Evolutionary conservation across 805 yeast species (phyloP), one percentile per base, ranked within the genome.

Genomic region (Saccharomycopsis sp.): DNA sequence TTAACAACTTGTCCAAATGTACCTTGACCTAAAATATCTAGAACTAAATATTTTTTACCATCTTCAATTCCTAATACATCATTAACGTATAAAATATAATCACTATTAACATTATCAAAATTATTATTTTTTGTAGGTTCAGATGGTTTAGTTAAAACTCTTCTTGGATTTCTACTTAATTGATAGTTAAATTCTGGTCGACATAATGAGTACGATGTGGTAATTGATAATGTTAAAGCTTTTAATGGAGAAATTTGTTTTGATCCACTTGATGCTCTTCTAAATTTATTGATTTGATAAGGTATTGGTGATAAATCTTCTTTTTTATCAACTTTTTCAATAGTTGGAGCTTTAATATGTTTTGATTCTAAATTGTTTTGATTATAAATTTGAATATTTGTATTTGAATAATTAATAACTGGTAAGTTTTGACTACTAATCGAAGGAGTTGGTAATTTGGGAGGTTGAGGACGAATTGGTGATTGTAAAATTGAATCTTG

Each of bases 1-100:
- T 89, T 92, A 31, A 88, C 94, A 35, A 92, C 99, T 62, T 92
- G 97, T 8, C 98, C 98, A 67, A 92, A 92, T 1, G 98, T 88
- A 2, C 99, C 99, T 47, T 88, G 89, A 1, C 99, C 99, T 31
- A 92, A 61, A 13, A 92, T 69, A 58, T 89, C 97, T 43, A 92
- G 63, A 4, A 92, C 96, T 53, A 92, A 68, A 56, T 88, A 89
- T 55, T 84, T 82, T 40, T 88, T 68, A 44, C 85, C 88, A 49
- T 84, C 92, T 51, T 81, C 85, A 3, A 75, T 69, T 4, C 98
- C 97, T 31, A 92, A 63, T 19, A 92, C 77, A 57, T 94, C 98
- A 58, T 94, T 92, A 18, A 92, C 98, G 50, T 87, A 89, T 15
- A 94, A 63, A 41, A 92, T 89, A 55, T 88, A 89, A 61, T 92